Evolutionary conservation across 176 grass and related monocot species (phyloP), one percentile per base, ranked within the genome.

Genomic region (Zizania latifolia): DNA sequence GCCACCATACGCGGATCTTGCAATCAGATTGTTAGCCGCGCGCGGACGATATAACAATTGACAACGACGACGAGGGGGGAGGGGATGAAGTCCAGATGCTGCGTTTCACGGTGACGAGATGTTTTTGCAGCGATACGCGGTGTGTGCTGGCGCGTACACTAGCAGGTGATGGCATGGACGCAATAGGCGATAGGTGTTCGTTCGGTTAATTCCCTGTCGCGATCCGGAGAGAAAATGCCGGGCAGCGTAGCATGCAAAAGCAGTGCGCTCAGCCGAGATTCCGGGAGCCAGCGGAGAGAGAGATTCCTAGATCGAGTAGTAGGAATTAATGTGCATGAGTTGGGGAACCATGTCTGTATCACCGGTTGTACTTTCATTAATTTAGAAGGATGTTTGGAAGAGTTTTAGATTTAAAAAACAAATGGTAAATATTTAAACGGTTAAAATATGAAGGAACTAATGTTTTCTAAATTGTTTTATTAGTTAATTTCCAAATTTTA

Each of bases 241-340:
- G 21, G 39, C 56, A 4, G 19, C 28, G 28, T 28, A 29, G 38
- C 4, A 55, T 53, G 58, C 40, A 48, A n/a, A n/a, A n/a, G 62
- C 27, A 76, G 74, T 62, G 74, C 29, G 27, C 17, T 23, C 26
- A 58, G 58, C 40, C 58, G 74, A 76, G 74, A 76, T 76, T 76
- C 74, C 5, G 58, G 58, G 74, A 33, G 58, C 39, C 33, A 61
- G 61, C 16, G 34, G 24, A 23, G 8, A 19, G n/a, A n/a, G n/a
- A n/a, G n/a, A n/a, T n/a, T n/a, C n/a, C n/a, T n/a, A n/a, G n/a
- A n/a, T n/a, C n/a, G n/a, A n/a, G n/a, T n/a, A n/a, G n/a, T n/a
- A n/a, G n/a, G n/a, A n/a, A n/a, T n/a, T n/a, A n/a, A n/a, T n/a
- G n/a, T n/a, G n/a, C n/a, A n/a, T n/a, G n/a, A n/a, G n/a, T n/a